phyloP scores from a whole-genome alignment of 768 basidiomycete species.

The Amanita subjunquillea region DNA sequence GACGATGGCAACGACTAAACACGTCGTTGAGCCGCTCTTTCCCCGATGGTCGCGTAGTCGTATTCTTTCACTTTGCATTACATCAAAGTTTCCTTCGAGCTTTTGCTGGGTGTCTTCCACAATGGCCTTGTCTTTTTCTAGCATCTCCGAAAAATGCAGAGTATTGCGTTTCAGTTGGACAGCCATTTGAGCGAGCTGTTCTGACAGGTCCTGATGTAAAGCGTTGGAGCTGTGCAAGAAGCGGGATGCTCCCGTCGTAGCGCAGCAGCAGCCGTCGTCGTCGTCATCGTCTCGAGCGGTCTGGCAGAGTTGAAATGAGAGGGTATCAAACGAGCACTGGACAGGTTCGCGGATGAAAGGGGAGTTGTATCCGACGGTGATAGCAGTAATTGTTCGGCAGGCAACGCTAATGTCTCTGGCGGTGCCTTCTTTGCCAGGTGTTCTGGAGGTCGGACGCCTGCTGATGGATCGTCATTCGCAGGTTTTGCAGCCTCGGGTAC shows the following conservation, averaged over 20 bases:
- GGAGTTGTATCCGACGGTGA: conserved; percentile 20
- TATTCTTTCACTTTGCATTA: conserved; percentile 55
- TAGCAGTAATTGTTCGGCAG: conserved; percentile 29
- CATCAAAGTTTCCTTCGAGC: conserved; percentile 61
- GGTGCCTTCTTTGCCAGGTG: neutral
- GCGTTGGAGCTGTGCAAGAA: conserved; percentile 40
- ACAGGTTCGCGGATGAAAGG: conserved; percentile 12
- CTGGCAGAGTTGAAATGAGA: conserved; percentile 16
- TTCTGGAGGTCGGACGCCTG: conserved; percentile 15
- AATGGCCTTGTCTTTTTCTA: conserved; percentile 68
- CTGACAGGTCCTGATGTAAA: conserved; percentile 65
- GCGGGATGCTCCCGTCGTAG: conserved; percentile 18
- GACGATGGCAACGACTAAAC: conserved; percentile 55
- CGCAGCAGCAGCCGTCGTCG: conserved; percentile 5
- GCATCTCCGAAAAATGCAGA: conserved; percentile 58
- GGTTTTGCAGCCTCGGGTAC: conserved; percentile 7
- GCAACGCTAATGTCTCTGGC: conserved; percentile 7
- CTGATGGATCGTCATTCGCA: conserved; percentile 6
- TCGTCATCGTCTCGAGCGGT: neutral
- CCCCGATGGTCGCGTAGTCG: conserved; percentile 51
- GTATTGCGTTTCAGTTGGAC: conserved; percentile 80
- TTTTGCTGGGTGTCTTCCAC: conserved; percentile 59
- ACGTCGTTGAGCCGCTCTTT: conserved; percentile 64
- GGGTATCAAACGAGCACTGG: conserved; percentile 16
- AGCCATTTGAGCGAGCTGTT: conserved; percentile 78